Evolutionary conservation across 441 rosid genomes (phyloP), one percentile per base, ranked within the genome.

Genomic region (Hypseocharis bilobata): DNA sequence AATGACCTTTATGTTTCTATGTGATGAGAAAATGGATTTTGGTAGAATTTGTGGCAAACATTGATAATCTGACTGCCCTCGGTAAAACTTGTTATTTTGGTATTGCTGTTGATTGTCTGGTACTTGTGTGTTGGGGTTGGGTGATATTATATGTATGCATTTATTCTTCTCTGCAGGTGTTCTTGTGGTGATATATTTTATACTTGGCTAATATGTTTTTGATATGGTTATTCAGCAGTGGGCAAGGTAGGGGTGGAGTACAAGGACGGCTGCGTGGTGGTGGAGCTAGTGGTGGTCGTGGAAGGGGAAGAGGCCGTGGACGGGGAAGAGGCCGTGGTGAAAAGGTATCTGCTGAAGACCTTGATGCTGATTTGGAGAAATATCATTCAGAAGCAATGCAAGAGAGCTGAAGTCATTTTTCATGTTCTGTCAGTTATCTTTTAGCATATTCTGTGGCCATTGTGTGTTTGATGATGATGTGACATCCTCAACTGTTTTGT

Each of bases 331-430:
- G 83, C 13, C 92, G 82, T 11, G 81, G 85, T n/a, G 96, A 86
- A 67, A 90, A 88, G 76, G 65, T 87, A 26, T 87, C 98, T 60
- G 95, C 91, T 0, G 97, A 90, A 63, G 97, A 87, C 78, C 98
- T 90, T 61, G 97, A 93, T 54, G 95, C 98, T 16, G 98, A 92
- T 78, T 78, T 90, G 76, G 96, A 82, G 73, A 87, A 87, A 78
- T 86, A 92, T 74, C 90, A 84, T 65, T 54, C 91, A 0, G 87
- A 77, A 73, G 79, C 89, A 27, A 88, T 90, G 98, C 80, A 90
- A 79, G 80, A 79, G 27, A 89, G 80, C 73, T 88, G 75, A 90
- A 72, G 65, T 65, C 64, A 45, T 55, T 63, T 64, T 52, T 49
- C 59, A 11, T 71, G 67, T 69, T 68, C 63, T 52, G 28, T 60